Evolutionary conservation across 768 basidiomycete genomes (phyloP).

Genomic region (Cyclocybe aegerita): DNA sequence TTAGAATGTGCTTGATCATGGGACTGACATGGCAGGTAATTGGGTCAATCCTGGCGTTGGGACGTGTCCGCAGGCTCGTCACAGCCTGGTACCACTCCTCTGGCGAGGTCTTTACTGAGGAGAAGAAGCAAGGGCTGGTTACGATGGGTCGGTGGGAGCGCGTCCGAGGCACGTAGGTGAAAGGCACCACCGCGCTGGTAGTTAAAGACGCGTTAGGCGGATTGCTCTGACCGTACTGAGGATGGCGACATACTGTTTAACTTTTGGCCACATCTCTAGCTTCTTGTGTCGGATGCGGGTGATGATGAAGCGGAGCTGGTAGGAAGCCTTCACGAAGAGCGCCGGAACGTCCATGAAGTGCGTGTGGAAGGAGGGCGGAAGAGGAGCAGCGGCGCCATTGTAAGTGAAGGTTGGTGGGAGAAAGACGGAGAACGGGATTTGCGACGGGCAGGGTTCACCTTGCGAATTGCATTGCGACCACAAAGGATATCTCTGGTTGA

Average conservation of each 20-base stretch:
- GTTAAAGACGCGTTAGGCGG: background rate
- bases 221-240: background rate
- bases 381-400: slow-evolving; percentile 24
- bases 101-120: slow-evolving; percentile 57
- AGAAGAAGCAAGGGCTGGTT: slow-evolving; percentile 47
- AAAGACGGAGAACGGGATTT: slow-evolving; percentile 40
- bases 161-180: slow-evolving; percentile 53
- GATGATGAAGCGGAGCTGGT: slow-evolving; percentile 44
- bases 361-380: slow-evolving; percentile 51
- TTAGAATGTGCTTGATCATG: background rate
- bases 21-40: slow-evolving; percentile 51
- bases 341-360: slow-evolving; percentile 32
- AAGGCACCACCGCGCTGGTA: slow-evolving; percentile 44
- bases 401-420: slow-evolving; percentile 49
- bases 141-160: slow-evolving; percentile 57
- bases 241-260: slow-evolving; percentile 37
- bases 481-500: slow-evolving; percentile 31
- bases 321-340: slow-evolving; percentile 40
- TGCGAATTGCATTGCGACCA: slow-evolving; percentile 28
- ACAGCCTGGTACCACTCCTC: slow-evolving; percentile 65
- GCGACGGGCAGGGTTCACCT: slow-evolving; percentile 22
- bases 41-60: slow-evolving; percentile 31
- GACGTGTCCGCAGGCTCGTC: slow-evolving; percentile 39
- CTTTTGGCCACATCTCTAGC: slow-evolving; percentile 43
- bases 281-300: slow-evolving; percentile 36